Evolutionary conservation across 2,329 filamentous ascomycete species (phyloP), one percentile per base, ranked within the genome.

Genomic region (Sarocladium kiliense): DNA sequence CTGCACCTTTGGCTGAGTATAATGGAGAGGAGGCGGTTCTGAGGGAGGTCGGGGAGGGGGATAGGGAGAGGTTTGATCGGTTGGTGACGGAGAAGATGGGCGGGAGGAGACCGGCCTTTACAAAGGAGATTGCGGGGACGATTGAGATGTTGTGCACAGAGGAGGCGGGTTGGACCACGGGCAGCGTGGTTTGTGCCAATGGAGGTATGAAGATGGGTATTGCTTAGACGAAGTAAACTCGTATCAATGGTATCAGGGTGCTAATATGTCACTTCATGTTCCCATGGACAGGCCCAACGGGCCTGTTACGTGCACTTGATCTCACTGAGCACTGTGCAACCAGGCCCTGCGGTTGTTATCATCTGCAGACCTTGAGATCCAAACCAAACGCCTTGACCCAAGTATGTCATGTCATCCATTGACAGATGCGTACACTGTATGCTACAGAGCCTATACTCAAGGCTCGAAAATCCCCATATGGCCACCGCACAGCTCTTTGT

Each of bases 131-230:
- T 69, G 87, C 86, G 0, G 86, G 85, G 1, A 80, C 87, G 4
- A 81, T 89, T 47, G 86, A 79, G 9, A 88, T 89, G 85, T 71
- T 89, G 39, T 89, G 86, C 65, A 80, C 79, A 6, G 77, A 77
- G 11, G 86, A 89, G 67, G 77, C 77, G 37, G 80, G 76, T 2
- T 89, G 86, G 85, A 85, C 82, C 56, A 89, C 86, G 1, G 87
- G 87, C 3, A 86, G 81, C 64, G 80, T 88, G 30, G 77, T 89
- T n/a, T 88, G 83, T 68, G 85, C 85, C 14, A 67, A 67, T 42
- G 86, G 86, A 2, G 72, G 73, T 10, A 72, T 72, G 68, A 70
- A 66, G 61, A 72, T 72, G 68, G 67, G 65, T 19, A 68, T 68
- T 58, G 67, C 68, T 14, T 71, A 63, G 56, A 18, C 9, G 19